Percentiles rank a stretch among this genome's conserved stretches.
phyloP scores from a whole-genome alignment of 805 yeast genomes.

The Yamadazyma akitaensis region DNA sequence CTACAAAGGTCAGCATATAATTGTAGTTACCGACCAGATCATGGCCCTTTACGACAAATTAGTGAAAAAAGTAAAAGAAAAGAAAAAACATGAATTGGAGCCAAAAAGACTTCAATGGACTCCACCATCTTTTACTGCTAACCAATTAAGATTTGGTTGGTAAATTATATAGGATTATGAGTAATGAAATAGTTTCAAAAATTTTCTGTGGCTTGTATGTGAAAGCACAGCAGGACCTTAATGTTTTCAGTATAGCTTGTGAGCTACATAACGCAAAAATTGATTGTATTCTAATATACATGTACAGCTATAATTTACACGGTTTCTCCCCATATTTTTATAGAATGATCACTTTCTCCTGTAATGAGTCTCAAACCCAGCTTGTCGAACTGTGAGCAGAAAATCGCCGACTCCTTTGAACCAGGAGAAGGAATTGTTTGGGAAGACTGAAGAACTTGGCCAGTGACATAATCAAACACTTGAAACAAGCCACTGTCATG shows the following conservation, averaged over 20 bases:
- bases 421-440: constrained; percentile 65
- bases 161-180: constrained; percentile 24
- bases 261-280: too few relatives aligned
- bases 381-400: constrained; percentile 70
- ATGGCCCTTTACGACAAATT: constrained; percentile 70
- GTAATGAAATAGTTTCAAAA: not conserved
- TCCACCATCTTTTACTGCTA: constrained; percentile 94
- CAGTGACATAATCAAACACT: constrained; percentile 75
- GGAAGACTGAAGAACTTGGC: constrained; percentile 55
- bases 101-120: constrained; percentile 79
- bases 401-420: constrained; percentile 63
- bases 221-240: too few relatives aligned
- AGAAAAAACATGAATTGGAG: constrained; percentile 73
- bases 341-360: constrained; percentile 86
- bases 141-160: constrained; percentile 96
- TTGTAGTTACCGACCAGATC: constrained; percentile 81
- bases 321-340: constrained; percentile 59
- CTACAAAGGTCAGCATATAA: constrained; percentile 91
- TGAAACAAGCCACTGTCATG: constrained; percentile 78
- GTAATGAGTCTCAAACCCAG: constrained; percentile 80
- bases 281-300: not conserved
- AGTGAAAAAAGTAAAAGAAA: constrained; percentile 49
- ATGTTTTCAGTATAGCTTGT: too few relatives aligned
- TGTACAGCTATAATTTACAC: constrained; percentile 2
- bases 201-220: not conserved